Evolutionary conservation across 305 asterid species (phyloP).

Genomic region (Rubia balearica): DNA sequence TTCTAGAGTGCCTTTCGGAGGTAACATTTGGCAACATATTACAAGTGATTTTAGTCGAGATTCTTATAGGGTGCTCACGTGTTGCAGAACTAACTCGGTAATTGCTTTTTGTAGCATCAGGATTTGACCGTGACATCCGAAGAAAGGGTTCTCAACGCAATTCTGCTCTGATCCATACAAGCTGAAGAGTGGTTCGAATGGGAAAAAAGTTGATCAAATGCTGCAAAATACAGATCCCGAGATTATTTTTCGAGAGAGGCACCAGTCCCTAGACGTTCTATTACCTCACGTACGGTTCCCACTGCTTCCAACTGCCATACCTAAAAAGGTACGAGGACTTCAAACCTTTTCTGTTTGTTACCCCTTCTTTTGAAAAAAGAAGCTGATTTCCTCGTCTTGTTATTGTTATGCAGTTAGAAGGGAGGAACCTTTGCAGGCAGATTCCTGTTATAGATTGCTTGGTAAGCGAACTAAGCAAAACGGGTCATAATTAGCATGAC

Average conservation of each 20-base stretch:
- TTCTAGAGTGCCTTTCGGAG: slow-evolving; percentile 72
- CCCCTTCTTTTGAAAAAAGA: too few species aligned
- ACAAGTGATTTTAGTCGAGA: slow-evolving; percentile 43
- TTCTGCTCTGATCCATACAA: slow-evolving; percentile 67
- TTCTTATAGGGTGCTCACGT: not conserved
- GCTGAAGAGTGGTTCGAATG: slow-evolving; percentile 60
- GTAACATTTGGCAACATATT: slow-evolving; percentile 63
- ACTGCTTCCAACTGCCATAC: slow-evolving; percentile 52
- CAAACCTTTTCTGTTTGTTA: not conserved
- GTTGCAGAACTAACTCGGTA: not conserved
- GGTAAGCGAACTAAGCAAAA: slow-evolving; percentile 36
- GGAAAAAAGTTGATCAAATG: slow-evolving; percentile 59
- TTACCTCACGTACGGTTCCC: slow-evolving; percentile 68
- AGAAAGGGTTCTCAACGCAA: slow-evolving; percentile 84
- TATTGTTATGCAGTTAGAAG: slow-evolving; percentile 55
- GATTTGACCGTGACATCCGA: slow-evolving; percentile 95
- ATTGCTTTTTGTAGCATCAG: slow-evolving; percentile 69
- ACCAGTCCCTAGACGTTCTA: slow-evolving; percentile 36
- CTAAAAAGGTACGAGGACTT: slow-evolving; percentile 44
- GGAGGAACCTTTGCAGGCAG: slow-evolving; percentile 49
- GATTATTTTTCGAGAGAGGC: slow-evolving; percentile 56
- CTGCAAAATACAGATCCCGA: slow-evolving; percentile 45
- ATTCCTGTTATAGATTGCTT: slow-evolving; percentile 44
- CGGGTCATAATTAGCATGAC: slow-evolving; percentile 10
- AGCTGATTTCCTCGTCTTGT: slow-evolving; percentile 5